Conservation (phyloP, 768 basidiomycete species). For the Antrodiella citrinella region DNA sequence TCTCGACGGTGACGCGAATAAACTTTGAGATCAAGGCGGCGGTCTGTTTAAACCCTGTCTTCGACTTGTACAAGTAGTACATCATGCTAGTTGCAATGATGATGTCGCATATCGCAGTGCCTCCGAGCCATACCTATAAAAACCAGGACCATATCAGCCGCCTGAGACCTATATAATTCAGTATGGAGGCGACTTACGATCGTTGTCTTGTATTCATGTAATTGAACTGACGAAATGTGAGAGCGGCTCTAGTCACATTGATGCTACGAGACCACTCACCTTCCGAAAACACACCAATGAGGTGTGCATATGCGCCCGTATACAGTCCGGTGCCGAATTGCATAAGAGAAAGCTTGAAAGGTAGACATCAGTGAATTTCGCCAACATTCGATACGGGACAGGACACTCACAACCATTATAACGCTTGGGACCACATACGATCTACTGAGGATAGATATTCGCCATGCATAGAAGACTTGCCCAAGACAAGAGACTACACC, state of each 20-base stretch:
- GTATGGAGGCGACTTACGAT: conserved; percentile 3
- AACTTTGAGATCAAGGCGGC: conserved; percentile 14
- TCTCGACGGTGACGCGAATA: conserved; percentile 18
- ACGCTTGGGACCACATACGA: background rate
- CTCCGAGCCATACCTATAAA: conserved; percentile 5
- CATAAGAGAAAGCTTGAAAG: conserved; percentile 1
- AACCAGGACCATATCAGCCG: background rate
- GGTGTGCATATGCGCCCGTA: conserved; percentile 2
- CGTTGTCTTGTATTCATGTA: conserved; percentile 2
- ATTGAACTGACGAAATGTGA: conserved; percentile 1
- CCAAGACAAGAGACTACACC: conserved; percentile 1
- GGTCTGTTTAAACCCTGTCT: conserved; percentile 16
- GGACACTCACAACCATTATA: conserved; percentile 1
- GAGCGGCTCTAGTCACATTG: background rate
- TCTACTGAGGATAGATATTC: conserved; percentile 2
- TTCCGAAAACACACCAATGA: conserved; percentile 3
- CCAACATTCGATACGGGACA: background rate
- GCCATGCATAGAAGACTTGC: conserved; percentile 7
- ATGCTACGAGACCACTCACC: background rate
- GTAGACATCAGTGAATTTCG: background rate
- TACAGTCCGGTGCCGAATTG: conserved; percentile 3
- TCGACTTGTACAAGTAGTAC: conserved; percentile 15
- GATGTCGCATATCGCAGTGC: conserved; percentile 16
- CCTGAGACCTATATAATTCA: background rate
- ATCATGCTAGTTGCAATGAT: conserved; percentile 18